Evolutionary conservation across 2,329 filamentous ascomycete genomes (phyloP), one percentile per base, ranked within the genome.

Genomic region (Acephala macrosclerotiorum): DNA sequence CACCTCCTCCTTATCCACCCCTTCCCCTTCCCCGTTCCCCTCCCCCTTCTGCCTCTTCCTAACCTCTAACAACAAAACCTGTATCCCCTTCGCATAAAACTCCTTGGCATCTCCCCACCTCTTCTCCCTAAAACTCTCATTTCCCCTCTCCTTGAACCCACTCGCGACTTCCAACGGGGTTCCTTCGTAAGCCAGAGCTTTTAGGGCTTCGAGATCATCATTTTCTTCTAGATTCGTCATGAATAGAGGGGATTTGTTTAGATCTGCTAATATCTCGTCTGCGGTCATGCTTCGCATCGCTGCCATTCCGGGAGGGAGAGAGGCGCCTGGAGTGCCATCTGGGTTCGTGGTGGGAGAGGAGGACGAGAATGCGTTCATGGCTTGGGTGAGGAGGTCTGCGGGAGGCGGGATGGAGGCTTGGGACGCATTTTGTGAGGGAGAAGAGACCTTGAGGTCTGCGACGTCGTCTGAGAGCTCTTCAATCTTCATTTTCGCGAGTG

Each of bases 221-320:
- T 97, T 97, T 70, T 96, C 91, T 73, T 92, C 92, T 38, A 97
- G 84, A 71, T 92, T 90, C 35, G 94, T 98, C 96, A 99, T 99
- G 84, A 99, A 99, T 42, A 99, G 85, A 7, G 96, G 96, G 57
- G 86, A 84, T 70, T 88, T 87, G 75, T 91, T 91, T 80, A 92
- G 82, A 73, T 90, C 86, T 56, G 83, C 80, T 47, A 89, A 74
- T 40, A 92, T 79, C 70, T 91, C 87, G 57, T 89, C 86, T 0
- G 81, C 81, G 4, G 83, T 83, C 74, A 87, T 83, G 63, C 83
- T 81, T 66, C 83, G 84, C 53, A 87, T 80, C 1, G 83, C 83
- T 20, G 84, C 85, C 81, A 89, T 87, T 4, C 79, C 80, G 0
- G 87, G 87, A 5, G 89, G 87, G 67, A 89, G 79, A 11, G 67